Base-by-base conservation (phyloP, 495 filamentous ascomycete genomes). In the Aspergillus kassunensis region DNA sequence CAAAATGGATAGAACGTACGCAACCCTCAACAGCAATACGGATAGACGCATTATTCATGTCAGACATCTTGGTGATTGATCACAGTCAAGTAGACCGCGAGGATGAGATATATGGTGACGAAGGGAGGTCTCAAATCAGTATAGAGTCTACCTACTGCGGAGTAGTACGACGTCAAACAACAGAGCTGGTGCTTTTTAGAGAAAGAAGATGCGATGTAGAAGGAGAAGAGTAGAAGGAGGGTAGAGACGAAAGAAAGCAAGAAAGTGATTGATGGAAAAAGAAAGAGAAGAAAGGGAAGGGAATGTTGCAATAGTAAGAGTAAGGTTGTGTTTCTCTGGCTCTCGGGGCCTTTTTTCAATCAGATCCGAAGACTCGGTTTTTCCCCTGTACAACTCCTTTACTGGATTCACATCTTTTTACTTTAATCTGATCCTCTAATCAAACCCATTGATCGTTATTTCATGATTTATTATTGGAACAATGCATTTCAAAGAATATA, bases 21-120 rank as follows among this genome's bases (percentile, higher is more conserved):
- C 91, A 96, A 52, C 91, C 91, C 71, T 92, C 86, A 1, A 91
- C 67, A 27, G 81, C 83, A 27, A 87, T 71, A 15, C 82, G 73
- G 41, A 84, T 34, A 33, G 57, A 63, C 6, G 48, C 30, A 23
- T 53, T 33, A 15, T 40, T 49, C 1, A 50, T 29, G 15, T 34
- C 44, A 19, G 36, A 24, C 18, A 43, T 29, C 31, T 56, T 50
- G 51, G 60, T 62, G 1, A 27, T 7, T 9, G 24, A 18, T 53
- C 13, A 25, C 33, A 40, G 33, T 42, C 20, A 35, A 25, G 18
- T 29, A 24, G 23, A 13, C 25, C 36, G 33, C 20, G 20, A 23
- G 39, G 36, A 29, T 7, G 15, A 42, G 27, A 41, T 19, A 18
- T 34, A 19, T 24, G 15, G 25, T 31, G 47, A n/a, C 16, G 36